Conservation (phyloP, 805 yeast species). For the Sugiyamaella boreocaroliniensis region DNA sequence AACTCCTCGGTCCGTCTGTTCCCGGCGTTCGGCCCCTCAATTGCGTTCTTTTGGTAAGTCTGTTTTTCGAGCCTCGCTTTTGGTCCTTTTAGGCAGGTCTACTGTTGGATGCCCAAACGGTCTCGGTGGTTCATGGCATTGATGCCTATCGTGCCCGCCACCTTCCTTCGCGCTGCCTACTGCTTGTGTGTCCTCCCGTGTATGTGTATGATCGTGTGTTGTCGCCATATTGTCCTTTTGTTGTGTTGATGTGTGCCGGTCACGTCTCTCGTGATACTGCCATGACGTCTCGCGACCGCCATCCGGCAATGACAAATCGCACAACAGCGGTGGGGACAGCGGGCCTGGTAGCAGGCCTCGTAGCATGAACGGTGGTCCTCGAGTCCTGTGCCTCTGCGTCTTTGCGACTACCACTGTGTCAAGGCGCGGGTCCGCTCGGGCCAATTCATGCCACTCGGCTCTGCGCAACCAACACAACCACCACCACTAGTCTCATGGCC, state of each 20-base stretch:
- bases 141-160: not conserved
- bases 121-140: not conserved
- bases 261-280: not conserved
- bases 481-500: too few relatives aligned
- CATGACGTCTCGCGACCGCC: too few relatives aligned
- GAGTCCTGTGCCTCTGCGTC: not conserved
- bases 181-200: not conserved
- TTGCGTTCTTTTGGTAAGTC: not conserved
- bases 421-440: too few relatives aligned
- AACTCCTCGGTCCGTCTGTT: not conserved
- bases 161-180: not conserved
- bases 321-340: not conserved
- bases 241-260: too few relatives aligned
- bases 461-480: too few relatives aligned
- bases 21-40: not conserved
- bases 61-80: not conserved
- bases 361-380: not conserved
- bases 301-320: not conserved
- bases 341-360: not conserved
- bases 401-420: not conserved
- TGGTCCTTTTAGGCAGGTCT: not conserved
- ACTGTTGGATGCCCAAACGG: not conserved
- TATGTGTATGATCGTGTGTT: not conserved
- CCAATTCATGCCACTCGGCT: too few relatives aligned
- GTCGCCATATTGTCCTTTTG: not conserved